These are phyloP conservation scores for Dioscorea zingiberensis DNA, from an alignment of 106 monocot genomes.

Conservation along the genomic window DNA sequence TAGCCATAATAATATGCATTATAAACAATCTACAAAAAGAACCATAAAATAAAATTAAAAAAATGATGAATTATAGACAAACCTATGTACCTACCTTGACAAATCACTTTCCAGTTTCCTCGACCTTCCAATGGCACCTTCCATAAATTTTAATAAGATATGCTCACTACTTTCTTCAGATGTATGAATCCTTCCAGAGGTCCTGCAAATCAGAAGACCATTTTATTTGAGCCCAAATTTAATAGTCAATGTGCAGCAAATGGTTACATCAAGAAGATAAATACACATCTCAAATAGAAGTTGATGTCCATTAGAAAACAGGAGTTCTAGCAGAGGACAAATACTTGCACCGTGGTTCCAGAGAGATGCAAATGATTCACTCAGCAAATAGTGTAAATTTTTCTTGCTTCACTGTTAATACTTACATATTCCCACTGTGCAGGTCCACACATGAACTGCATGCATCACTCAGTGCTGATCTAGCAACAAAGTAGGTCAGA, in stretches of 20 bases:
- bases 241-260: no score
- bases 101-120: conserved; percentile 7
- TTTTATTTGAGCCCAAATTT: not conserved
- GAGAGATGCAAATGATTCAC: not conserved
- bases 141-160: conserved; percentile 5
- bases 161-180: not conserved
- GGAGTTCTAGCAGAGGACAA: not conserved
- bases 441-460: conserved; percentile 24
- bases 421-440: conserved; percentile 25
- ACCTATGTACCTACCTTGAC: conserved; percentile 1
- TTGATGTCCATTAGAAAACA: no score
- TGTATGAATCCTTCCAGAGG: not conserved
- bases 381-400: not conserved
- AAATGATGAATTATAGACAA: not conserved
- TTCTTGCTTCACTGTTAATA: not conserved
- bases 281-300: not conserved
- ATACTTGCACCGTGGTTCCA: not conserved
- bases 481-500: conserved; percentile 34
- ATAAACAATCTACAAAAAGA: not conserved
- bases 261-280: not conserved
- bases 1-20: not conserved
- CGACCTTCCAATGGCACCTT: conserved; percentile 2
- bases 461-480: conserved; percentile 42
- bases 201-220: conserved; percentile 3
- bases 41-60: not conserved